phyloP scores from a whole-genome alignment of 441 rosid species.

The Pelargonium cotyledonis region DNA sequence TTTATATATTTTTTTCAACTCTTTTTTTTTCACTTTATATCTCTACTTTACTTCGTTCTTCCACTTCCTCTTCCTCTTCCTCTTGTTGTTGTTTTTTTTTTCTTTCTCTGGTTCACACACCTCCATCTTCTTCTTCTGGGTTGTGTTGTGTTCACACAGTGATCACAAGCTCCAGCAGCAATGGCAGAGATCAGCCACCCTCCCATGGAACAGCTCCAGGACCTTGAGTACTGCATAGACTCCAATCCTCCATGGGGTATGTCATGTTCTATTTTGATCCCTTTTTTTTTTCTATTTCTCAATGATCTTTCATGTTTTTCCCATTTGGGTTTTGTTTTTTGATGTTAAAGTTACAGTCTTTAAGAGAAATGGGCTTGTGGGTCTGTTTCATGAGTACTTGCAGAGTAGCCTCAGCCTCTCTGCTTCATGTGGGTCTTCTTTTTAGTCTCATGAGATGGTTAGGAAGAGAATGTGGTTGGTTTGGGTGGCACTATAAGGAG shows the following conservation, averaged over 20 bases:
- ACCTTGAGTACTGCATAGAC: slow-evolving; percentile 84
- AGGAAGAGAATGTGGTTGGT: no score
- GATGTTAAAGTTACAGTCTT: background rate
- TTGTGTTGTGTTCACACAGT: background rate
- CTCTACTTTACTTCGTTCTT: slow-evolving; percentile 9
- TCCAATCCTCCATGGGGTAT: slow-evolving; percentile 80
- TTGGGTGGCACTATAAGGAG: background rate
- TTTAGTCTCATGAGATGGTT: no score
- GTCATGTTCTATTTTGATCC: background rate
- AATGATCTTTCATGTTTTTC: no score
- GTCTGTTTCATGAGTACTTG: background rate
- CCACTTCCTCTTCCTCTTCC: slow-evolving; percentile 7
- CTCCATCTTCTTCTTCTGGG: background rate
- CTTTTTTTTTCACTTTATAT: slow-evolving; percentile 21
- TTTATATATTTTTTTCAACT: background rate
- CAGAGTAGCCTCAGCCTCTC: background rate
- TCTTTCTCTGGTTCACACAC: no score
- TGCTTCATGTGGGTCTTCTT: background rate
- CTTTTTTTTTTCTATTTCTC: no score
- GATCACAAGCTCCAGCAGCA: slow-evolving; percentile 11
- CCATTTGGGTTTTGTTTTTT: no score
- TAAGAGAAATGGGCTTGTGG: slow-evolving; percentile 15
- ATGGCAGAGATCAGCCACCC: slow-evolving; percentile 79
- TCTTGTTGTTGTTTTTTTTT: no score
- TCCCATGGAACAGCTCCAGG: slow-evolving; percentile 77